Percentiles rank a stretch among this genome's conserved stretches.
Evolutionary conservation across 2,329 filamentous ascomycete genomes (phyloP).

Genomic region (Coleophoma cylindrospora): DNA sequence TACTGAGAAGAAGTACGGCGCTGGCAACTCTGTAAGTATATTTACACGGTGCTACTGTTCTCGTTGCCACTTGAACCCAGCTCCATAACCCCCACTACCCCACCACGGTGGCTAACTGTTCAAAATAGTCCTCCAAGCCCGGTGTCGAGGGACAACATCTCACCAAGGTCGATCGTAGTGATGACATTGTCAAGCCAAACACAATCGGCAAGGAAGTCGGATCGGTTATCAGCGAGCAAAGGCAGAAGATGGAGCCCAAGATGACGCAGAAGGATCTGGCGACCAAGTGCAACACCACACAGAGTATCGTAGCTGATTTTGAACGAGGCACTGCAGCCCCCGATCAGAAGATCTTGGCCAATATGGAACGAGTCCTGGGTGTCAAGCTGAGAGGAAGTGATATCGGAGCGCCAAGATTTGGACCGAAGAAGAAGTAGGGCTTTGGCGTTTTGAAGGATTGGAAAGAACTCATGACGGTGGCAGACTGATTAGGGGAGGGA

Average conservation of each 20-base stretch:
- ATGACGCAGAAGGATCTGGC: constrained; percentile 91
- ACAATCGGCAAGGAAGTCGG: constrained; percentile 78
- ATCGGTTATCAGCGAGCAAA: constrained; percentile 74
- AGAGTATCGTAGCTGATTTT: constrained; percentile 74
- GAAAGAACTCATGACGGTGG: too few relatives aligned
- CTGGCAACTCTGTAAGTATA: constrained; percentile 70
- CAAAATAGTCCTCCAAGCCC: constrained; percentile 41
- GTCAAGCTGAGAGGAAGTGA: constrained; percentile 81
- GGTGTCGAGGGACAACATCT: constrained; percentile 82
- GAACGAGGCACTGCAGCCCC: constrained; percentile 75
- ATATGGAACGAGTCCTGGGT: constrained; percentile 81
- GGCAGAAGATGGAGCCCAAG: constrained; percentile 80
- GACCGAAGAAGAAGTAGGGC: constrained; percentile 60
- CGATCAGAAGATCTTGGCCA: constrained; percentile 75
- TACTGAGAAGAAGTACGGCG: constrained; percentile 88
- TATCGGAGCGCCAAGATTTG: constrained; percentile 80
- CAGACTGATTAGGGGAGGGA: too few relatives aligned
- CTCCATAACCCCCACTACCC: not conserved
- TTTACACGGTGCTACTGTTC: not conserved
- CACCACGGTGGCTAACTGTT: not conserved
- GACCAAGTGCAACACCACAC: constrained; percentile 84
- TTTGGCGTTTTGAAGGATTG: too few relatives aligned
- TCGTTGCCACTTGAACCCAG: not conserved
- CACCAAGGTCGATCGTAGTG: constrained; percentile 94
- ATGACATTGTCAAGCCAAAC: constrained; percentile 97